Evolutionary conservation across 345 rosid genomes (phyloP).

Genomic region (Ceriops decandra): DNA sequence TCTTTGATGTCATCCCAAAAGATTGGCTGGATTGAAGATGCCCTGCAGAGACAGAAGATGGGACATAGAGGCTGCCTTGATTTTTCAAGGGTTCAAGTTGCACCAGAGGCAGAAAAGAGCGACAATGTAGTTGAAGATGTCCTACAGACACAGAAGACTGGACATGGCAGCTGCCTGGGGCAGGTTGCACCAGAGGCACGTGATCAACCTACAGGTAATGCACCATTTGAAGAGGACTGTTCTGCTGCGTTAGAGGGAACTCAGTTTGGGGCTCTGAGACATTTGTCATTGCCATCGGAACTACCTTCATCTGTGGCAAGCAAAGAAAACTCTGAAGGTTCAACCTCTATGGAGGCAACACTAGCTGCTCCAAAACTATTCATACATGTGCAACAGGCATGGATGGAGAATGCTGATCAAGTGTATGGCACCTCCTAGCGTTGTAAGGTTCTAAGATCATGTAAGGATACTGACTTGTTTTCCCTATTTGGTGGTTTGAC

Average conservation of each 20-base stretch:
- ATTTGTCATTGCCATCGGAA: constrained; percentile 2
- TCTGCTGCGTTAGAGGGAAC: constrained; percentile 3
- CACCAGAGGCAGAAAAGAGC: background rate
- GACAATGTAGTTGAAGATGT: constrained; percentile 15
- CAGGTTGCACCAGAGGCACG: background rate
- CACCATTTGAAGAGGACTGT: constrained; percentile 1
- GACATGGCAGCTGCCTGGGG: constrained; percentile 16
- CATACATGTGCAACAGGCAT: too few relatives aligned
- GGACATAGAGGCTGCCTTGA: constrained; percentile 21
- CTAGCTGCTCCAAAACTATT: background rate
- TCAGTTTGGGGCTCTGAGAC: constrained; percentile 24
- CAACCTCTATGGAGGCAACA: constrained; percentile 20
- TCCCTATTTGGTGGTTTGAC: background rate
- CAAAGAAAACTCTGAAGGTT: constrained; percentile 18
- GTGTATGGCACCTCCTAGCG: constrained; percentile 17
- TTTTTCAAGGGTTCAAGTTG: constrained; percentile 6
- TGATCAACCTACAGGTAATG: constrained; percentile 14
- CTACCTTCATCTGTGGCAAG: constrained; percentile 17
- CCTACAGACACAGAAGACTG: constrained; percentile 12
- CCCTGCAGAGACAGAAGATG: constrained; percentile 8
- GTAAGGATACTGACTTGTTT: background rate
- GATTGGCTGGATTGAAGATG: constrained; percentile 17
- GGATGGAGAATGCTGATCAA: constrained; percentile 7
- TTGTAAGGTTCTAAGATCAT: background rate
- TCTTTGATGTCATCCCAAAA: constrained; percentile 9